Evolutionary conservation across 176 grass and related monocot species (phyloP), one percentile per base, ranked within the genome.

Genomic region (Oryza australiensis): DNA sequence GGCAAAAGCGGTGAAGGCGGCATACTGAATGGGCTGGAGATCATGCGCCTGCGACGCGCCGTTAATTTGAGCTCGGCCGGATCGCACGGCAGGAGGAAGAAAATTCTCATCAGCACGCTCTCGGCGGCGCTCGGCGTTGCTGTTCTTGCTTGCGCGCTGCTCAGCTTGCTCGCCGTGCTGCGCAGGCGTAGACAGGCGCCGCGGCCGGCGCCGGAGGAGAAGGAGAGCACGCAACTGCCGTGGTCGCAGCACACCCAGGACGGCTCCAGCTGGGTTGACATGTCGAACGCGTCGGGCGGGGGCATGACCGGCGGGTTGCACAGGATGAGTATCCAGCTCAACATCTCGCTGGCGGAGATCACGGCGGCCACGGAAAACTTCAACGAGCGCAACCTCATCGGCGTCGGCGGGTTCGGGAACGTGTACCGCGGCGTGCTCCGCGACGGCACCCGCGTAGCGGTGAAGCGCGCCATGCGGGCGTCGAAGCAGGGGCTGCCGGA

Each of bases 1-100:
- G 0, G 0, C 12, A 79, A 41, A n/a, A 5, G 68, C 46, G 51
- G 0, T 2, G 2, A 3, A 7, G 79, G 80, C 14, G 95, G 81
- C 14, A 68, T 91, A 4, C 88, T 98, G 1, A 98, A 98, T 29
- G 92, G 95, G 46, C 81, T 98, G 12, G 95, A 98, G 82, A 93
- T 98, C 73, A 89, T 98, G 82, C 88, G 74, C 78, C 62, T 98
- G 9, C 79, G 12, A 12, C 3, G 40, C 9, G 32, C 12, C 49
- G 1, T 2, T 15, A 23, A 78, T 23, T 15, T 3, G 20, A 60
- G 10, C 34, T 27, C 22, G 29, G 0, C 82, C 7, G 64, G 5
- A 43, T 38, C 70, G 18, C 1, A 0, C 23, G 2, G 16, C 10
- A 53, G 12, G 23, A 80, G 9, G 5, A 66, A 15, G 9, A 57